A percentile compares a stretch with the other conserved stretches of the same genome.
phyloP scores from a whole-genome alignment of 192 early-diverging fungal genomes.

The Backusella australiensis region DNA sequence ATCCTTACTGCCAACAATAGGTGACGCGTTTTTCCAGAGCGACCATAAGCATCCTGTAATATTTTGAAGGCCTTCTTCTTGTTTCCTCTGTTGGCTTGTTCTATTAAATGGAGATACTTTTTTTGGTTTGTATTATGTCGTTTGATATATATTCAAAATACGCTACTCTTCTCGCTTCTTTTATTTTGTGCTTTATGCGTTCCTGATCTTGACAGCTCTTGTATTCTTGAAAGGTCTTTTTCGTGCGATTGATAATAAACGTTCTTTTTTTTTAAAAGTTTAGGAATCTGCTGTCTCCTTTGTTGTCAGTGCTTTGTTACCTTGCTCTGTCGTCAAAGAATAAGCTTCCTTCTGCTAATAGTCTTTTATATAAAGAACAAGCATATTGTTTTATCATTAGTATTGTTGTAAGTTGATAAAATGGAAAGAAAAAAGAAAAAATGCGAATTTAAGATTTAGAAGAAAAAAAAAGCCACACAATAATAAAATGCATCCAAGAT shows the following conservation, averaged over 20 bases:
- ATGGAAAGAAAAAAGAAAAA: neutral
- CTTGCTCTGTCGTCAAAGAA: slow-evolving; percentile 41
- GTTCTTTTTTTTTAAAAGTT: slow-evolving; percentile 10
- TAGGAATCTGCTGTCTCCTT: neutral
- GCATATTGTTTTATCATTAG: slow-evolving; percentile 11
- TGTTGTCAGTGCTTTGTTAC: neutral
- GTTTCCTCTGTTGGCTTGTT: slow-evolving; percentile 25
- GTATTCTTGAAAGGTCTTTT: slow-evolving; percentile 21
- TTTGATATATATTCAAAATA: neutral
- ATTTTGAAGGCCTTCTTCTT: slow-evolving; percentile 27
- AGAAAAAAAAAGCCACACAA: neutral
- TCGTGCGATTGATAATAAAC: slow-evolving; percentile 26
- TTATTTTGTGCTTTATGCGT: slow-evolving; percentile 26
- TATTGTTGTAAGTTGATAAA: neutral
- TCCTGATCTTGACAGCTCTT: slow-evolving; percentile 14
- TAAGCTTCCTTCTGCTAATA: slow-evolving; percentile 15
- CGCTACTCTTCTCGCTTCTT: slow-evolving; percentile 28
- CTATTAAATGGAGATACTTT: slow-evolving; percentile 28
- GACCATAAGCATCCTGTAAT: slow-evolving; percentile 28
- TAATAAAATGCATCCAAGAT: no score
- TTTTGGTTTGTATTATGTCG: neutral
- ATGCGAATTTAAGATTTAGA: neutral
- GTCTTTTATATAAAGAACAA: slow-evolving; percentile 24
- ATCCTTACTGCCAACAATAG: slow-evolving; percentile 24
- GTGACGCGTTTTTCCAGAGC: slow-evolving; percentile 31